These are phyloP conservation scores for Psilocybe azurescens DNA, from an alignment of 768 basidiomycete species.

Conservation along the genomic window DNA sequence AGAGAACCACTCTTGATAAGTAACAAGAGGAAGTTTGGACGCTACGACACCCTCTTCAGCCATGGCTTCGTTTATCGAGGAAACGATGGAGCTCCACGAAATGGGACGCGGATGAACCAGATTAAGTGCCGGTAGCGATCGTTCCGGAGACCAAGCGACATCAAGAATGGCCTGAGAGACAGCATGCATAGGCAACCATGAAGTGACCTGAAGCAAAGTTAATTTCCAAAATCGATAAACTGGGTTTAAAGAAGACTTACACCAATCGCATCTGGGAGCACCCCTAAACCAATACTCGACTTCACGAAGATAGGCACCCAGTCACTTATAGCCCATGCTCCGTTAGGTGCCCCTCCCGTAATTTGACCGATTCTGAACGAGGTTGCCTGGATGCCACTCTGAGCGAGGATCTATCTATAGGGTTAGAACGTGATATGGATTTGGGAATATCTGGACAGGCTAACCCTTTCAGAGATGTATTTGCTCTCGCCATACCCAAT, in stretches of 20 bases:
- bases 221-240: neutral
- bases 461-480: slow-evolving; percentile 38
- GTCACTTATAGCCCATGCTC: slow-evolving; percentile 43
- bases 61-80: slow-evolving; percentile 21
- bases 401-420: slow-evolving; percentile 29
- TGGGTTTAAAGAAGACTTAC: slow-evolving; percentile 21
- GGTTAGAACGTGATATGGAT: neutral
- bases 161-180: slow-evolving; percentile 19
- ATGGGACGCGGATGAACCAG: slow-evolving; percentile 39
- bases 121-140: slow-evolving; percentile 29
- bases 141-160: slow-evolving; percentile 11
- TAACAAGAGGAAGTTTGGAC: slow-evolving; percentile 10
- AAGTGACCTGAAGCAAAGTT: slow-evolving; percentile 28
- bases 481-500: slow-evolving; percentile 38
- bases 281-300: slow-evolving; percentile 34
- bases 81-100: slow-evolving; percentile 31
- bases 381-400: slow-evolving; percentile 33
- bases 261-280: slow-evolving; percentile 31
- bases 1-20: slow-evolving; percentile 25
- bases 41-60: neutral
- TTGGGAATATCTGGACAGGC: slow-evolving; percentile 6
- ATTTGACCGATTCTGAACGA: slow-evolving; percentile 45
- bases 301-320: slow-evolving; percentile 46
- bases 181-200: slow-evolving; percentile 38
- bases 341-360: slow-evolving; percentile 36